Evolutionary conservation across 140 eudicot species (phyloP).

Genomic region (Flaveria floridana): DNA sequence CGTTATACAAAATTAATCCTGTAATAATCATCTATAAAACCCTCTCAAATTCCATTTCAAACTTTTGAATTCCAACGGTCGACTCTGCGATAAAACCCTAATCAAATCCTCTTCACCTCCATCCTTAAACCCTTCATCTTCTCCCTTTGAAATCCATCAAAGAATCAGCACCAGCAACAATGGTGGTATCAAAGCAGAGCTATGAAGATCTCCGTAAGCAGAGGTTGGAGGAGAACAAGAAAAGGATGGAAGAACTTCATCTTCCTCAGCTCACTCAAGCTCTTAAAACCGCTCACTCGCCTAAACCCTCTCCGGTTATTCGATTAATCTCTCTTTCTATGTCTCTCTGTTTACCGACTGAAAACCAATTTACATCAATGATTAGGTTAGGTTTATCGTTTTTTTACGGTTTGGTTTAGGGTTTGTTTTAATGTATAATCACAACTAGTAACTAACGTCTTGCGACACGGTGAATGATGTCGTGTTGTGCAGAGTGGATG

Average conservation of each 20-base stretch:
- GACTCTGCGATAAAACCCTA: conserved; percentile 27
- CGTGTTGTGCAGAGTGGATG: background rate
- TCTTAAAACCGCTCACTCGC: conserved; percentile 59
- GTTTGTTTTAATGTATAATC: conserved; percentile 10
- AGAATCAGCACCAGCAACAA: background rate
- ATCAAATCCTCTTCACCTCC: conserved; percentile 8
- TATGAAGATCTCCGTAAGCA: conserved; percentile 70
- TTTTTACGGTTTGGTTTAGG: background rate
- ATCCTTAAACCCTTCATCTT: background rate
- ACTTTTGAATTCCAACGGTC: conserved; percentile 56
- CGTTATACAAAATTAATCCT: background rate
- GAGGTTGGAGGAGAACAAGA: conserved; percentile 81
- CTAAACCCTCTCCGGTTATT: conserved; percentile 69
- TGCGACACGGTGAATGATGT: background rate
- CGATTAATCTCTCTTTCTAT: conserved; percentile 18
- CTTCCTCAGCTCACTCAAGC: conserved; percentile 75
- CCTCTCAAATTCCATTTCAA: conserved; percentile 15
- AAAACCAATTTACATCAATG: background rate
- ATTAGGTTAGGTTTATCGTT: background rate
- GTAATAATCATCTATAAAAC: background rate
- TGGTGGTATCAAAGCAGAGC: conserved; percentile 49
- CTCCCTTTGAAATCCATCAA: background rate
- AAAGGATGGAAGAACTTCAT: conserved; percentile 74
- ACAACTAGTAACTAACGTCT: background rate
- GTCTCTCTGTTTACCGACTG: background rate